Evolutionary conservation across 441 rosid species (phyloP).

Genomic region (Arabidopsis lyrata): DNA sequence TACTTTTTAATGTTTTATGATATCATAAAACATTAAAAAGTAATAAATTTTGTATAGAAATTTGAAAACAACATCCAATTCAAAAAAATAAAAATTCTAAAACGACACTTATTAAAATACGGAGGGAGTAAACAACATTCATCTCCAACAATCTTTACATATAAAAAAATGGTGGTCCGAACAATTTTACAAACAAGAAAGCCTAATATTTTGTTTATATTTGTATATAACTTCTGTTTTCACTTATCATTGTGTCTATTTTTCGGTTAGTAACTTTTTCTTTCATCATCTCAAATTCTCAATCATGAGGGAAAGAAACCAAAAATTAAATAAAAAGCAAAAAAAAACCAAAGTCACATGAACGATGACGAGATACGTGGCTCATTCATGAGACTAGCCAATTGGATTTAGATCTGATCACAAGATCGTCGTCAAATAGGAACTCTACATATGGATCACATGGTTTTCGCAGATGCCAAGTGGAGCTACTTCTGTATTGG

Average conservation of each 20-base stretch:
- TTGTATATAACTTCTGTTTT: not conserved
- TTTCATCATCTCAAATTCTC: not conserved
- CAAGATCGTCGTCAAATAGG: conserved; percentile 19
- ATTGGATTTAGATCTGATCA: conserved; percentile 31
- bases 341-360: conserved; percentile 31
- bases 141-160: too few relatives aligned
- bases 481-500: not conserved
- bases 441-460: conserved; percentile 37
- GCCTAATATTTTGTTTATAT: not conserved
- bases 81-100: too few relatives aligned
- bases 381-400: conserved; percentile 22
- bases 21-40: too few relatives aligned
- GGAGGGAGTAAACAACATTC: too few relatives aligned
- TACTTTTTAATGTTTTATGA: too few relatives aligned
- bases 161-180: not conserved
- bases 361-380: conserved; percentile 33
- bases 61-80: too few relatives aligned
- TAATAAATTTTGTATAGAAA: too few relatives aligned
- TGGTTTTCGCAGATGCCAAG: conserved; percentile 32
- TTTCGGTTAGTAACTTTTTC: not conserved
- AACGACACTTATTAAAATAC: too few relatives aligned
- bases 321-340: conserved; percentile 3
- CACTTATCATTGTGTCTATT: not conserved
- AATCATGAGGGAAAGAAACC: conserved; percentile 1
- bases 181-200: not conserved